These are phyloP conservation scores for Closterium sp. DNA, from an alignment of 139 green algal genomes.

Conservation along the genomic window DNA sequence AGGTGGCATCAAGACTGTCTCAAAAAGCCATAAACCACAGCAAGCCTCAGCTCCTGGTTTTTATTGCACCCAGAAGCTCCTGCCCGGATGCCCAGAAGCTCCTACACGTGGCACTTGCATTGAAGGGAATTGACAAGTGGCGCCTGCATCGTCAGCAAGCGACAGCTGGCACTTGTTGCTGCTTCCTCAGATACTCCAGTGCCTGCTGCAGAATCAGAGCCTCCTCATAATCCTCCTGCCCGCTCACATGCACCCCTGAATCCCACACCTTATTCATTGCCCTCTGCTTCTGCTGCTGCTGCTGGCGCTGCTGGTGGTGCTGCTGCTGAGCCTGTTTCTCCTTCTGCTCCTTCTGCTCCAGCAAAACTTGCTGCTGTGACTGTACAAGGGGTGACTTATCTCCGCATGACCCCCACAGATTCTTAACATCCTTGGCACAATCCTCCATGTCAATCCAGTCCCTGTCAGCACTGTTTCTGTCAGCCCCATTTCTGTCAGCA, in stretches of 20 bases:
- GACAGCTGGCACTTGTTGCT: neutral
- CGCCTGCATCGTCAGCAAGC: neutral
- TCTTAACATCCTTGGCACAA: neutral
- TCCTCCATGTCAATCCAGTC: neutral
- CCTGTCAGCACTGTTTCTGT: conserved; percentile 9
- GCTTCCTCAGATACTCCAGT: neutral
- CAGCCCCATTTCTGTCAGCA: no score
- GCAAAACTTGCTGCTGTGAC: neutral
- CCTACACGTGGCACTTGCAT: neutral
- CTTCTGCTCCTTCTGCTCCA: neutral
- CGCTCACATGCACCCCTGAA: neutral
- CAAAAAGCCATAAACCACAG: neutral
- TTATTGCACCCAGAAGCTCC: neutral
- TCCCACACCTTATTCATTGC: neutral
- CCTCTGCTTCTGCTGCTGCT: neutral
- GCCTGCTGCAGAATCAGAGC: neutral
- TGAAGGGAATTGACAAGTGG: no score
- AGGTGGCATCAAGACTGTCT: no score
- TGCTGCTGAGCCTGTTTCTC: neutral
- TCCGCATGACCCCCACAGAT: neutral
- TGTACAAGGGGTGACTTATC: neutral
- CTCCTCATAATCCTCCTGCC: neutral
- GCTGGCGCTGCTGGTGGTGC: neutral
- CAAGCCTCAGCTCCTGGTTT: no score
- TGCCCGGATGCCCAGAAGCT: no score